These are phyloP conservation scores for Podospora pseudoanserina DNA, from an alignment of 495 filamentous ascomycete genomes.

Conservation along the genomic window DNA sequence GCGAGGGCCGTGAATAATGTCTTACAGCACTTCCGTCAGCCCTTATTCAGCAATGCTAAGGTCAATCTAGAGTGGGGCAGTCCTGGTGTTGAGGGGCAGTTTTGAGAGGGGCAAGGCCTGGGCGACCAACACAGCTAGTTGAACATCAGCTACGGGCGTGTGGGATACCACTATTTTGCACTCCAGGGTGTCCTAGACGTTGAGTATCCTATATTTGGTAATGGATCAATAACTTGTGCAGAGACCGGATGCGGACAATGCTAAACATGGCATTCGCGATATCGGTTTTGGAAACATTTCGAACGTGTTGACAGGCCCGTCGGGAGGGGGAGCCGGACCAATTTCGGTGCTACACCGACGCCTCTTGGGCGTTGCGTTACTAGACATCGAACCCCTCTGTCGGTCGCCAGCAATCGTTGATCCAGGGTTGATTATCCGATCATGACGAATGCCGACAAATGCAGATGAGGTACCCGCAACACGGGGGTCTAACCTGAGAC, in stretches of 20 bases:
- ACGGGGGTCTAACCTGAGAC: constrained; percentile 6
- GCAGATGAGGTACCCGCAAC: neutral
- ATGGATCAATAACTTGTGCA: neutral
- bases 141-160: neutral
- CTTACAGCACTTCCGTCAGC: constrained; percentile 20
- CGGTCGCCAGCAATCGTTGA: constrained; percentile 1
- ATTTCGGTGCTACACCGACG: neutral
- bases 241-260: neutral
- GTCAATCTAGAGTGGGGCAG: neutral
- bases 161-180: neutral
- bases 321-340: neutral
- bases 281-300: neutral
- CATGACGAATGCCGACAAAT: constrained; percentile 30
- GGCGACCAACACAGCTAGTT: neutral
- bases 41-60: constrained; percentile 26
- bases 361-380: neutral
- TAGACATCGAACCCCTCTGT: neutral
- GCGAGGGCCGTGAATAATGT: constrained; percentile 2
- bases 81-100: neutral
- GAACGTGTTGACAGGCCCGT: neutral
- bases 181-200: neutral
- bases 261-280: neutral
- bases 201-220: neutral
- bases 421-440: constrained; percentile 30
- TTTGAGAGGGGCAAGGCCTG: neutral